Conservation (phyloP, 2,329 filamentous ascomycete species). For the Xylariaceae sp. region DNA sequence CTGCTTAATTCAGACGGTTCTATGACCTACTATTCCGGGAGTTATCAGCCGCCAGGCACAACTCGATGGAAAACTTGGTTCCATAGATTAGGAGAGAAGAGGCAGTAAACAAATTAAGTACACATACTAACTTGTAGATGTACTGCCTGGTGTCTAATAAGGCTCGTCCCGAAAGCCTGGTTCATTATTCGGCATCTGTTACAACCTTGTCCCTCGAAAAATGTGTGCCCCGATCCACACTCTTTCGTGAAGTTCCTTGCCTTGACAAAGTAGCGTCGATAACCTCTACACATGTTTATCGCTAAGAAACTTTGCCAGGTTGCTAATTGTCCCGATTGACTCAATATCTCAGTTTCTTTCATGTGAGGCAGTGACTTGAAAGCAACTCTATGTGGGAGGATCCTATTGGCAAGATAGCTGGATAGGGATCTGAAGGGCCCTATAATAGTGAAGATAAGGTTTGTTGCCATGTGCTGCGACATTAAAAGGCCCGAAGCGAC, state of each 20-base stretch:
- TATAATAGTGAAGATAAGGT: slow-evolving; percentile 54
- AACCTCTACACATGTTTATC: slow-evolving; percentile 44
- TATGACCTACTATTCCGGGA: no score
- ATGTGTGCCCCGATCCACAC: slow-evolving; percentile 56
- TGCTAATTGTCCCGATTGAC: slow-evolving; percentile 53
- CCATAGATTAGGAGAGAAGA: neutral
- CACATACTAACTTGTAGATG: slow-evolving; percentile 15
- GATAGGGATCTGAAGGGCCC: slow-evolving; percentile 56
- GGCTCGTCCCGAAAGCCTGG: no score
- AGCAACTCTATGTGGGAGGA: slow-evolving; percentile 60
- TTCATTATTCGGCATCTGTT: slow-evolving; percentile 46
- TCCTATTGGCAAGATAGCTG: slow-evolving; percentile 59
- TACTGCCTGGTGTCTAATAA: slow-evolving; percentile 44
- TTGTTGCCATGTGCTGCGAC: slow-evolving; percentile 50
- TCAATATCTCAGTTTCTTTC: slow-evolving; percentile 53
- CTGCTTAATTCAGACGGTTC: neutral
- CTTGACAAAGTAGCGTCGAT: no score
- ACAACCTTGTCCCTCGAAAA: slow-evolving; percentile 50
- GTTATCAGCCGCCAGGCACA: neutral
- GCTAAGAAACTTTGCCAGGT: slow-evolving; percentile 49
- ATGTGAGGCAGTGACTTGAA: slow-evolving; percentile 54
- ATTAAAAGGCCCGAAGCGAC: no score
- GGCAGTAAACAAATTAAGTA: neutral
- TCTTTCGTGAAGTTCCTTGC: slow-evolving; percentile 49
- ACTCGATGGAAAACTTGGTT: no score